phyloP scores from a whole-genome alignment of 106 monocot species.

The Dendrobium nobile region DNA sequence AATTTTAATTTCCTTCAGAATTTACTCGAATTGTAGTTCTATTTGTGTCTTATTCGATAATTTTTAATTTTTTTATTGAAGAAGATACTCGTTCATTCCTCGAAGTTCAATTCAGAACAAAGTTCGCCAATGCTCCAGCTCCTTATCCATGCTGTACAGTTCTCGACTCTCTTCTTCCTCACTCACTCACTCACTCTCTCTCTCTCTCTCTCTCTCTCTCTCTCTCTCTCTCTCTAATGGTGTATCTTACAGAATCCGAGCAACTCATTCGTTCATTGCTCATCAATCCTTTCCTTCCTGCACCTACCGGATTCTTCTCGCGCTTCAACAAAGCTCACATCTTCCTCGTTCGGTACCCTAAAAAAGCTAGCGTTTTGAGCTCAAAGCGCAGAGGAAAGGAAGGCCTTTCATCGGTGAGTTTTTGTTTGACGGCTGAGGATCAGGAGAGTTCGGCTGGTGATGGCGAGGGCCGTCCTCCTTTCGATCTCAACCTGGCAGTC shows the following conservation, averaged over 20 bases:
- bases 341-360: not conserved
- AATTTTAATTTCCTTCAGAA: no score
- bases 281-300: not conserved
- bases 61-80: no score
- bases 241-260: not conserved
- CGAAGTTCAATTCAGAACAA: no score
- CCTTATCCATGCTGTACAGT: no score
- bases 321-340: not conserved
- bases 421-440: slow-evolving; percentile 5
- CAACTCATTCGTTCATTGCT: not conserved
- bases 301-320: not conserved
- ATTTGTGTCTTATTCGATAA: no score
- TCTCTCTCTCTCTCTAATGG: not conserved
- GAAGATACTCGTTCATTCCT: no score
- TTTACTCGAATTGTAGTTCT: no score
- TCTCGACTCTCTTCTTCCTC: no score
- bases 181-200: no score
- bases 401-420: not conserved
- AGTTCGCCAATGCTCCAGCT: no score
- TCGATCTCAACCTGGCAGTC: slow-evolving; percentile 89
- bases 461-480: slow-evolving; percentile 40
- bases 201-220: not conserved
- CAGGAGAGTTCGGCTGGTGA: not conserved
- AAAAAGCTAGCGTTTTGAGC: not conserved
- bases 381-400: not conserved